Percentiles rank a stretch among this genome's conserved stretches.
Evolutionary conservation across 1,139 yeast genomes (phyloP).

Genomic region (Diutina sp.): DNA sequence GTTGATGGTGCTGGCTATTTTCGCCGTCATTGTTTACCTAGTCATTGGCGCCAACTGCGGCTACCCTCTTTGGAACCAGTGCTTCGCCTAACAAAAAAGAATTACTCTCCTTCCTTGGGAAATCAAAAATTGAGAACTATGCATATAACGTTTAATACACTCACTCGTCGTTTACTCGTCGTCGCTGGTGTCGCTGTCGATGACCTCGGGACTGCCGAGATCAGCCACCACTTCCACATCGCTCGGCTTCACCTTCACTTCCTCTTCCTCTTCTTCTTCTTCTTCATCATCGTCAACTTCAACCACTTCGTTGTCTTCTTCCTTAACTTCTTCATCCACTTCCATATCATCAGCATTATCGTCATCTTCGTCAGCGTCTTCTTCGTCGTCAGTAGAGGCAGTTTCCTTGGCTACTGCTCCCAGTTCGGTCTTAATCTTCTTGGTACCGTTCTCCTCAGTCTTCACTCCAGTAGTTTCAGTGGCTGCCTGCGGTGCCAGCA

Average conservation of each 20-base stretch:
- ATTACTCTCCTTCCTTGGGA: neutral
- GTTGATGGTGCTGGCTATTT: slow-evolving; percentile 12
- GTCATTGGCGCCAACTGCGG: slow-evolving; percentile 40
- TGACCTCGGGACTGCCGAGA: slow-evolving; percentile 2
- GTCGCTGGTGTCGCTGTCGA: slow-evolving; percentile 4
- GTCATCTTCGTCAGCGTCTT: slow-evolving; percentile 5
- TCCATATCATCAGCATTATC: slow-evolving; percentile 4
- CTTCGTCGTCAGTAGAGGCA: slow-evolving; percentile 5
- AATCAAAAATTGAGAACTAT: neutral
- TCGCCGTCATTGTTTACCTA: slow-evolving; percentile 21
- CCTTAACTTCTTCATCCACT: slow-evolving; percentile 6
- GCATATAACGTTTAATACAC: neutral
- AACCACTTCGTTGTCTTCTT: slow-evolving; percentile 5
- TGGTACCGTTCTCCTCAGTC: slow-evolving; percentile 5
- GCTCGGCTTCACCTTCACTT: slow-evolving; percentile 5
- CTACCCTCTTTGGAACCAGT: slow-evolving; percentile 25
- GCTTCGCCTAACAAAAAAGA: slow-evolving; percentile 7
- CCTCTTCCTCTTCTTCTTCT: slow-evolving; percentile 3
- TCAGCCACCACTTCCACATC: slow-evolving; percentile 6
- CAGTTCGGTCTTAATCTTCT: slow-evolving; percentile 5
- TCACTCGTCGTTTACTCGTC: neutral
- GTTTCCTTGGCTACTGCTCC: slow-evolving; percentile 3
- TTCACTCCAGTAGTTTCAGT: neutral
- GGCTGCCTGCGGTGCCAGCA: slow-evolving; percentile 2
- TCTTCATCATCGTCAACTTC: slow-evolving; percentile 3